Percentiles rank a stretch among this genome's conserved stretches.
Evolutionary conservation across 164 flowering plant genomes (phyloP).

Genomic region (Malania oleifera): DNA sequence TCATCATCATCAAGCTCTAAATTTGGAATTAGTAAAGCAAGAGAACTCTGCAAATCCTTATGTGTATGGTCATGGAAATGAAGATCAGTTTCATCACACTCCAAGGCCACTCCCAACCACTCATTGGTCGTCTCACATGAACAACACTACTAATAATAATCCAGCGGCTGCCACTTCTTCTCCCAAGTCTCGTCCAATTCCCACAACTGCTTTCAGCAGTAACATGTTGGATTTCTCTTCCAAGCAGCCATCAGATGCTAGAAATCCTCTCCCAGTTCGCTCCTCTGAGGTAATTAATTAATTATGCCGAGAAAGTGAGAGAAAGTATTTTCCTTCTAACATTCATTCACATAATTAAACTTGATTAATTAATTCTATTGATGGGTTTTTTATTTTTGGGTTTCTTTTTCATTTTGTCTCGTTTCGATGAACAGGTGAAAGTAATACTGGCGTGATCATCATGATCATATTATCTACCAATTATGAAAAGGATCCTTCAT

Average conservation of each 20-base stretch:
- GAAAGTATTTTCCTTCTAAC: no score
- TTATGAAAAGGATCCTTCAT: no score
- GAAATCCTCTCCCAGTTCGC: constrained; percentile 47
- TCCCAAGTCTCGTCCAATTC: constrained; percentile 45
- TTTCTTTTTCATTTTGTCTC: no score
- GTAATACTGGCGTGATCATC: no score
- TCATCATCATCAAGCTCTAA: constrained; percentile 30
- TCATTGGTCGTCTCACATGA: constrained; percentile 38
- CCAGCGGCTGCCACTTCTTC: constrained; percentile 35
- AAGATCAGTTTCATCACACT: constrained; percentile 42
- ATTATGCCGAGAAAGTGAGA: background rate
- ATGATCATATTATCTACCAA: no score
- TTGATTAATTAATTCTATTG: no score
- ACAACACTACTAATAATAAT: no score
- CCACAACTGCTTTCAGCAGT: constrained; percentile 52
- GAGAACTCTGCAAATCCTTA: constrained; percentile 34
- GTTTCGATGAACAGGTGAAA: no score
- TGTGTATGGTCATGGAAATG: constrained; percentile 30
- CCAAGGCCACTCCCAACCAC: constrained; percentile 16
- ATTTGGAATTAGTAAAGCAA: constrained; percentile 50
- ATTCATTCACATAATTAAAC: no score
- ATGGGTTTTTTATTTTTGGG: no score
- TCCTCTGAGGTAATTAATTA: constrained; percentile 49
- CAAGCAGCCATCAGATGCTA: constrained; percentile 23
- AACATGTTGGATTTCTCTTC: constrained; percentile 66